phyloP scores from a whole-genome alignment of 148 eudicot genomes.

The Heliosperma pusillum region DNA sequence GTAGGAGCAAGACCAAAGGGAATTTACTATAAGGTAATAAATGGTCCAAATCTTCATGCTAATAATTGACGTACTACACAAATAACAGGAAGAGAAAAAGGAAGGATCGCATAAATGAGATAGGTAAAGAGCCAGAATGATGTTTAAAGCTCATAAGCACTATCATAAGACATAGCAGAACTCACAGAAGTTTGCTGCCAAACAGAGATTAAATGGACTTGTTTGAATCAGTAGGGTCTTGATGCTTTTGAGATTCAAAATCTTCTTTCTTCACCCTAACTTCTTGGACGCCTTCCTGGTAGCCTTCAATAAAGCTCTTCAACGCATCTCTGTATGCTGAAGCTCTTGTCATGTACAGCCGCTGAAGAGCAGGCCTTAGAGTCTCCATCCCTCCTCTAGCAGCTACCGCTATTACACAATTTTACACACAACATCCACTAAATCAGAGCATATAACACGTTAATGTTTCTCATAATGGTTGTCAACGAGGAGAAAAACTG shows the following conservation, averaged over 20 bases:
- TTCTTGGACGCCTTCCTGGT: conserved; percentile 84
- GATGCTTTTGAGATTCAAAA: conserved; percentile 35
- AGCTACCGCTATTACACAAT: conserved; percentile 54
- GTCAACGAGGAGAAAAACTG: background rate
- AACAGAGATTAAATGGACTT: conserved; percentile 23
- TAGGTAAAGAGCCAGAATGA: background rate
- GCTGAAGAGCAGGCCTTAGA: conserved; percentile 75
- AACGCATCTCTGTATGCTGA: conserved; percentile 89
- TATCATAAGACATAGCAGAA: background rate
- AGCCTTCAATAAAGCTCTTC: conserved; percentile 75
- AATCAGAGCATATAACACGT: background rate
- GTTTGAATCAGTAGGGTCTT: conserved; percentile 30
- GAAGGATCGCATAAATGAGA: background rate
- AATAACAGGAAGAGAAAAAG: too few relatives aligned
- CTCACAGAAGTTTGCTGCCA: background rate
- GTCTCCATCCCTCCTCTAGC: conserved; percentile 98
- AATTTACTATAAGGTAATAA: too few relatives aligned
- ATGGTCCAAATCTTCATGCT: too few relatives aligned
- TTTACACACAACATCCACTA: conserved; percentile 3
- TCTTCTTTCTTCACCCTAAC: conserved; percentile 64
- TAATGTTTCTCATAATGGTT: background rate
- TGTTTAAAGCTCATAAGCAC: background rate
- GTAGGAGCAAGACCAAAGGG: too few relatives aligned
- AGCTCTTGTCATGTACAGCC: conserved; percentile 87
- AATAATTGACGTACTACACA: too few relatives aligned